These are phyloP conservation scores for Fusarium nurragi DNA, from an alignment of 2,329 filamentous ascomycete species.

Conservation along the genomic window DNA sequence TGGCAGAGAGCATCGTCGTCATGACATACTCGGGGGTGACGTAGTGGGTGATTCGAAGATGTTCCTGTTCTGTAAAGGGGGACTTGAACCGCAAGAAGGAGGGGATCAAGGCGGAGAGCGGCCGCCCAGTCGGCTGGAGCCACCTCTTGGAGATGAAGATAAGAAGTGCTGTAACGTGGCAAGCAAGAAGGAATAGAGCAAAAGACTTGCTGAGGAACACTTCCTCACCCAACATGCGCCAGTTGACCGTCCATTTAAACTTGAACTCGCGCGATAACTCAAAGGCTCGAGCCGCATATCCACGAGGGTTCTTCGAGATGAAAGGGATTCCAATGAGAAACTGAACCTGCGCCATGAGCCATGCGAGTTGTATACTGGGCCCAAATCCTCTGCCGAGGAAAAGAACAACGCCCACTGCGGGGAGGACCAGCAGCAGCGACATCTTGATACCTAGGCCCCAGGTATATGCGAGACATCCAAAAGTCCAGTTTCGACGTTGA, in stretches of 20 bases:
- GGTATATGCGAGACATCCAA: slow-evolving; percentile 77
- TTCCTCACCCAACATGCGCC: slow-evolving; percentile 91
- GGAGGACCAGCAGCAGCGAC: slow-evolving; percentile 84
- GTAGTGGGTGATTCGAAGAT: slow-evolving; percentile 63
- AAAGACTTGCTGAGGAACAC: slow-evolving; percentile 77
- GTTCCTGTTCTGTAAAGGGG: slow-evolving; percentile 61
- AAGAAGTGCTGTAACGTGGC: slow-evolving; percentile 72
- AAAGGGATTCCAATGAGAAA: slow-evolving; percentile 75
- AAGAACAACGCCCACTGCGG: slow-evolving; percentile 80
- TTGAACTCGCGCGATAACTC: slow-evolving; percentile 91
- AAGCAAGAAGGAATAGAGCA: slow-evolving; percentile 70
- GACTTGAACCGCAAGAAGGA: slow-evolving; percentile 55
- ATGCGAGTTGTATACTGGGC: slow-evolving; percentile 72
- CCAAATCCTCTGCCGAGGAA: slow-evolving; percentile 76
- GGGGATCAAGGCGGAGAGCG: slow-evolving; percentile 62
- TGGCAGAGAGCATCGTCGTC: slow-evolving; percentile 79
- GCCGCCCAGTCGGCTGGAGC: slow-evolving; percentile 73
- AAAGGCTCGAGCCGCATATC: slow-evolving; percentile 85
- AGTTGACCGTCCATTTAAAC: slow-evolving; percentile 99
- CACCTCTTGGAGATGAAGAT: slow-evolving; percentile 75
- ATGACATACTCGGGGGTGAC: slow-evolving; percentile 78
- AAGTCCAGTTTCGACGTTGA: slow-evolving; percentile 77
- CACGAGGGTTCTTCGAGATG: slow-evolving; percentile 68
- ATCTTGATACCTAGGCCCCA: slow-evolving; percentile 93
- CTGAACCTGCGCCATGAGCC: slow-evolving; percentile 82